Base-by-base conservation (phyloP, 192 early-diverging fungal species). In the Spizellomyces punctatus region DNA sequence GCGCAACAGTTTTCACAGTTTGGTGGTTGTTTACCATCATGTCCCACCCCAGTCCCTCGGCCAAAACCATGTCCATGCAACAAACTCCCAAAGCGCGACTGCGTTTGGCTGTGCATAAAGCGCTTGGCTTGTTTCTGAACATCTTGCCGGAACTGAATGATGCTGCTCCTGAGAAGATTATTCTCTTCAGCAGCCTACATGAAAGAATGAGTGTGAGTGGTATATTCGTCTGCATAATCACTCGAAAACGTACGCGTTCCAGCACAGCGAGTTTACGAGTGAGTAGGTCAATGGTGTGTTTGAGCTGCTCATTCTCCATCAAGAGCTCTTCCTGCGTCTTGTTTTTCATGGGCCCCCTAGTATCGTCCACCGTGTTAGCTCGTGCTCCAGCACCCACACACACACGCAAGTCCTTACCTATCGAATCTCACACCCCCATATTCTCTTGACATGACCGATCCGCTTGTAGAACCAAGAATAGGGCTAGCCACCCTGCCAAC, bases 121-220 rank as follows among this genome's bases (percentile, higher is more conserved):
- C 59, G 79, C 22, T 84, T 78, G 6, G 80, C 85, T 64, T 86
- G 83, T 67, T 78, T 79, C 48, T 66, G 63, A 8, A 73, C 50
- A 81, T 90, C 86, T 52, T 90, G 86, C 58, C 82, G 79, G 59
- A 91, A 89, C 71, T 91, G 90, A 22, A 89, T 67, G 66, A 91
- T 89, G 45, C 82, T 86, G 62, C 79, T 84, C 64, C 80, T 80
- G 44, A 90, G 74, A 73, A 90, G 75, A 17, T 78, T 85, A 71
- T 84, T 88, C 63, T 91, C 88, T 58, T 85, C 79, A 1, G 81
- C 76, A 9, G 88, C 82, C 85, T 89, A 71, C 14, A 8, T 50
- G 71, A n/a, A 47, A 12, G 10, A 44, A 10, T 17, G 43, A 71
- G 14, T 21, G 46, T 43, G 47, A 19, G 49, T 22, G n/a, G 36